phyloP scores from a whole-genome alignment of 2,329 filamentous ascomycete genomes.

The Fusarium fujikuroi region DNA sequence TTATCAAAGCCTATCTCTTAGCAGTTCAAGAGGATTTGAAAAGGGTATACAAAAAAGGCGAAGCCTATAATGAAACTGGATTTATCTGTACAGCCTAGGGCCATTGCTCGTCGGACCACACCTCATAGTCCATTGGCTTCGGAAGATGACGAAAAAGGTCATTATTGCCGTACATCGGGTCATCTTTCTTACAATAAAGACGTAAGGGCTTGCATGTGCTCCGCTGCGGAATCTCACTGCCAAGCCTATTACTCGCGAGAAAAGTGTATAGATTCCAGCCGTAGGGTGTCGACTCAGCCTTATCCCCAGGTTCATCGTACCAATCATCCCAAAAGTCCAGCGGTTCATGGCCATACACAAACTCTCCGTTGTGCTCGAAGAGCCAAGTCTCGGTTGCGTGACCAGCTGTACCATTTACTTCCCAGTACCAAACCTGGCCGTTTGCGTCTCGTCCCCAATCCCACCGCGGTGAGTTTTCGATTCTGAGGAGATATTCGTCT shows the following conservation, averaged over 20 bases:
- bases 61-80: neutral
- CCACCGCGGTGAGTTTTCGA: neutral
- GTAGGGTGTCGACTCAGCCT: constrained; percentile 1
- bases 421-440: constrained; percentile 1
- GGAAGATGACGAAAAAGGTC: rapidly evolving
- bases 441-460: constrained; percentile 10
- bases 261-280: constrained; percentile 1
- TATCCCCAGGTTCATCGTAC: neutral
- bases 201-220: neutral
- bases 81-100: neutral
- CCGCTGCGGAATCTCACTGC: neutral
- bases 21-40: neutral
- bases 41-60: neutral
- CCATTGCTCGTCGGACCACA: rapidly evolving
- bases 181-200: neutral
- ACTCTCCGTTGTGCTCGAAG: constrained; percentile 6
- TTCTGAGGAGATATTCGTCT: neutral
- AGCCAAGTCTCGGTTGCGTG: constrained; percentile 5
- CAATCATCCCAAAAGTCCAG: constrained; percentile 15
- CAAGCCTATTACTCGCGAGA: neutral
- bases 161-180: rapidly evolving
- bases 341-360: neutral
- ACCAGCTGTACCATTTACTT: neutral
- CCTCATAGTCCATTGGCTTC: neutral
- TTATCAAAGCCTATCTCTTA: neutral